Percentiles rank a stretch among this genome's conserved stretches.
phyloP scores from a whole-genome alignment of 805 yeast genomes.

The Starmerella bombi region DNA sequence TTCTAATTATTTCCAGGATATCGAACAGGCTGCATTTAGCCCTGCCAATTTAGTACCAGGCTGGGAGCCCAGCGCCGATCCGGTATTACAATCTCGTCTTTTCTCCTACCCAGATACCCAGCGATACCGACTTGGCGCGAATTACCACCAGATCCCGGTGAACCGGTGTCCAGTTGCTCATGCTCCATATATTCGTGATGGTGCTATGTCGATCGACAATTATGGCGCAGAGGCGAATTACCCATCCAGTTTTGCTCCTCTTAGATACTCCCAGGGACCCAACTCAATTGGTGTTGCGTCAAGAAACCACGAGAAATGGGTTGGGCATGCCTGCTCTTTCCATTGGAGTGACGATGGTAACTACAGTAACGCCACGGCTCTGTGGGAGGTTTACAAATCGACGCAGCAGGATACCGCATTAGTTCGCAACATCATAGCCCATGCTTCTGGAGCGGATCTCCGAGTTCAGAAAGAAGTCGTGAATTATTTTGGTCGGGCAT shows the following conservation, averaged over 20 bases:
- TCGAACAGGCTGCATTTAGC: slow-evolving; percentile 51
- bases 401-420: slow-evolving; percentile 74
- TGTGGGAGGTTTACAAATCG: slow-evolving; percentile 67
- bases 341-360: slow-evolving; percentile 76
- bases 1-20: slow-evolving; percentile 38
- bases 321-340: slow-evolving; percentile 68
- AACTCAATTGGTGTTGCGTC: slow-evolving; percentile 10
- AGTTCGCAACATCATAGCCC: slow-evolving; percentile 72
- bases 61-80: slow-evolving; percentile 65
- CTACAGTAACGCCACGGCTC: slow-evolving; percentile 59
- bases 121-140: slow-evolving; percentile 60
- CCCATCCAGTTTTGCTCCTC: slow-evolving; percentile 31
- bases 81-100: slow-evolving; percentile 62
- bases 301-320: slow-evolving; percentile 61
- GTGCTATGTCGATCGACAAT: slow-evolving; percentile 38
- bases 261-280: slow-evolving; percentile 22
- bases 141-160: slow-evolving; percentile 54
- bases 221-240: slow-evolving; percentile 42
- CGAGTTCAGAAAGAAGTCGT: slow-evolving; percentile 66
- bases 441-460: slow-evolving; percentile 52
- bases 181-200: slow-evolving; percentile 47
- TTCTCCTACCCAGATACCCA: slow-evolving; percentile 68
- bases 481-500: slow-evolving; percentile 62
- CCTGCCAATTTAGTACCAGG: slow-evolving; percentile 65
- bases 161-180: slow-evolving; percentile 42